Evolutionary conservation across 306 rosid species (phyloP).

Genomic region (Castanea mollissima): DNA sequence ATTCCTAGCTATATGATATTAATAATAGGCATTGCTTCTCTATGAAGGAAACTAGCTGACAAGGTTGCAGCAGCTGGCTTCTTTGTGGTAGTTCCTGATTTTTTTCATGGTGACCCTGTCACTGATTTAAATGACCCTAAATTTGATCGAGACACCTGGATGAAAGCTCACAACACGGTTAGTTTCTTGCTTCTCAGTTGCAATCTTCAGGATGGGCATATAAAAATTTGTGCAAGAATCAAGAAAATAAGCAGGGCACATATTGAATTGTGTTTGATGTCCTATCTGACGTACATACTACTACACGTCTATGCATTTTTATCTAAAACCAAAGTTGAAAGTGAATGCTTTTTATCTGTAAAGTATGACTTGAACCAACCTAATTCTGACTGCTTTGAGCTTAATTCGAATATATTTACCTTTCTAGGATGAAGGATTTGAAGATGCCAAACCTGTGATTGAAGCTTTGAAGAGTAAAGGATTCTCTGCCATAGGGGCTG

Average conservation of each 20-base stretch:
- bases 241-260: neutral
- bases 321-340: neutral
- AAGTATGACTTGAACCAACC: neutral
- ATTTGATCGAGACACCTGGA: conserved; percentile 26
- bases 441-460: conserved; percentile 44
- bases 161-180: conserved; percentile 42
- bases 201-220: neutral
- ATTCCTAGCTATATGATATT: neutral
- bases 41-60: conserved; percentile 62
- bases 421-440: conserved; percentile 47
- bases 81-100: conserved; percentile 71
- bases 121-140: conserved; percentile 24
- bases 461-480: conserved; percentile 55
- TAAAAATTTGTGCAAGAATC: neutral
- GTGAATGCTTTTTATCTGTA: neutral
- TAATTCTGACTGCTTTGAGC: neutral
- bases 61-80: conserved; percentile 75
- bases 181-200: conserved; percentile 10
- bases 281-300: neutral
- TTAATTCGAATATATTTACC: neutral
- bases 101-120: conserved; percentile 60
- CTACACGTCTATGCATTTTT: neutral
- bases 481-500: conserved; percentile 53
- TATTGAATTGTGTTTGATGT: neutral
- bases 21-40: conserved; percentile 4